phyloP scores from a whole-genome alignment of 2,329 filamentous ascomycete species.

The Sporothrix pseudoabietina region DNA sequence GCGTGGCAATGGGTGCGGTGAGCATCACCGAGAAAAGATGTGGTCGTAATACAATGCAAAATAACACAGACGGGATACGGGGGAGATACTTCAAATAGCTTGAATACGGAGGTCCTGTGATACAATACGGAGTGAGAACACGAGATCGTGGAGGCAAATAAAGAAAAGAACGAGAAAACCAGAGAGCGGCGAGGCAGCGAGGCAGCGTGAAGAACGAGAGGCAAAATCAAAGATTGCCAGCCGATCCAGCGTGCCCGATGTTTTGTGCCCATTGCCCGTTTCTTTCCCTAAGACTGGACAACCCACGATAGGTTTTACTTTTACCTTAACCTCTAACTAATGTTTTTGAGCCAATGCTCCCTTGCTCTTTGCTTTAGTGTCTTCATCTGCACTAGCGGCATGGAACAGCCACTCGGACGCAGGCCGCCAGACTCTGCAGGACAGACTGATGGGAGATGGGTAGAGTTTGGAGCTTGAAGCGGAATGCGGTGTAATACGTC shows the following conservation, averaged over 20 bases:
- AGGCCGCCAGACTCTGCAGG: neutral
- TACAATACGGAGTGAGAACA: neutral
- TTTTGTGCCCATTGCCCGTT: neutral
- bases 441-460: neutral
- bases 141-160: neutral
- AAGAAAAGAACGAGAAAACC: neutral
- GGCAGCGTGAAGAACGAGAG: neutral
- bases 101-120: neutral
- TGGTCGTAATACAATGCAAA: neutral
- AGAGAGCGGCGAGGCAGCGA: neutral
- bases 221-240: neutral
- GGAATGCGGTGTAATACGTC: neutral
- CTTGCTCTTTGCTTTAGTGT: neutral
- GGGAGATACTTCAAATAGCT: neutral
- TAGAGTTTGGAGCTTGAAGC: neutral
- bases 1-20: constrained; percentile 9
- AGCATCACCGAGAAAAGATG: neutral
- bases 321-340: neutral
- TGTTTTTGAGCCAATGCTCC: neutral
- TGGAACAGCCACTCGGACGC: constrained; percentile 6
- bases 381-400: neutral
- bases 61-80: neutral
- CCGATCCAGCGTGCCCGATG: neutral
- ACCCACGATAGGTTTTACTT: neutral
- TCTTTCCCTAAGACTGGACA: neutral